phyloP scores from a whole-genome alignment of 2,329 filamentous ascomycete species.

The Thermoascus crustaceus region DNA sequence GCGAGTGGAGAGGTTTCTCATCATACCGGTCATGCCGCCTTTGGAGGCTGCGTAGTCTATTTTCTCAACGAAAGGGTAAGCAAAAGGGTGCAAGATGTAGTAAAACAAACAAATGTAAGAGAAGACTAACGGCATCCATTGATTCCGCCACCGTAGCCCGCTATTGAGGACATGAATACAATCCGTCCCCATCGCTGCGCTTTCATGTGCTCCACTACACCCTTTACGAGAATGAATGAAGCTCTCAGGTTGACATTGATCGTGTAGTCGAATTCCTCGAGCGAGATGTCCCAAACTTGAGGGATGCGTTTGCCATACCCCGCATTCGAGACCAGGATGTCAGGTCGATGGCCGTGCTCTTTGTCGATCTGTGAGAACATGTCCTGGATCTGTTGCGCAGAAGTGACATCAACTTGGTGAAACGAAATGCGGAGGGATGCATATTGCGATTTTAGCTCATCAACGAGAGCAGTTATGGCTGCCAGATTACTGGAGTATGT shows the following conservation, averaged over 20 bases:
- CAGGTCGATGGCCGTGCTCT: slow-evolving; percentile 47
- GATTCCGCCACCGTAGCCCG: slow-evolving; percentile 54
- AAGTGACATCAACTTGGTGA: slow-evolving; percentile 53
- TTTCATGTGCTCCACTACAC: slow-evolving; percentile 54
- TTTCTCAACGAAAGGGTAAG: not conserved
- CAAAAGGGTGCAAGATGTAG: not conserved
- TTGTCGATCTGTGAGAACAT: slow-evolving; percentile 49
- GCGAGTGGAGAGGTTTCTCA: slow-evolving; percentile 54
- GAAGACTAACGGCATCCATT: slow-evolving; percentile 47
- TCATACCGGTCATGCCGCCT: slow-evolving; percentile 55
- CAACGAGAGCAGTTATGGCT: slow-evolving; percentile 39
- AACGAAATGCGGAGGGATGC: slow-evolving; percentile 39
- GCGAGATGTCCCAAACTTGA: slow-evolving; percentile 49
- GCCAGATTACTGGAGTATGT: slow-evolving; percentile 49
- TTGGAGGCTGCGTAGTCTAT: slow-evolving; percentile 51
- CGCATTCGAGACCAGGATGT: slow-evolving; percentile 60
- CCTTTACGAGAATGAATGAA: slow-evolving; percentile 54
- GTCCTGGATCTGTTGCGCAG: slow-evolving; percentile 43
- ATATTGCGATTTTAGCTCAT: slow-evolving; percentile 31
- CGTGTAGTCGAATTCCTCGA: slow-evolving; percentile 58
- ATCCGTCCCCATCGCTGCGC: slow-evolving; percentile 54
- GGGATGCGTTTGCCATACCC: slow-evolving; percentile 56
- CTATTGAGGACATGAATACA: slow-evolving; percentile 56
- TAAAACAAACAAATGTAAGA: not conserved
- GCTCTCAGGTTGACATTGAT: slow-evolving; percentile 55